phyloP scores from a whole-genome alignment of 2,329 filamentous ascomycete species.

The Cyclaneusma minus region DNA sequence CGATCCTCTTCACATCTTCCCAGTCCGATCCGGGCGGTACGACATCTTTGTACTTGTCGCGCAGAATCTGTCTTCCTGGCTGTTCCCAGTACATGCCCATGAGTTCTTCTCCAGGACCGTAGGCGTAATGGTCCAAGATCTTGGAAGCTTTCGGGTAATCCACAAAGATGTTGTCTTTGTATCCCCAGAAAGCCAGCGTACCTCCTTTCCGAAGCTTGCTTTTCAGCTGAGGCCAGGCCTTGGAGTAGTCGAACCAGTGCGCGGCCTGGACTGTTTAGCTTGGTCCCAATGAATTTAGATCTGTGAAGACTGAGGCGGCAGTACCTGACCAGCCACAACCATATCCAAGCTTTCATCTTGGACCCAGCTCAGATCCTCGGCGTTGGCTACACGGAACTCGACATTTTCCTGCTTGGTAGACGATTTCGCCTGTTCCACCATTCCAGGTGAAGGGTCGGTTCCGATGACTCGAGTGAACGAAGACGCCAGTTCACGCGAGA shows the following conservation, averaged over 20 bases:
- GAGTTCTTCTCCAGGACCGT: conserved; percentile 30
- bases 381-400: conserved; percentile 30
- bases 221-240: conserved; percentile 37
- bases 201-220: conserved; percentile 37
- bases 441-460: conserved; percentile 39
- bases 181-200: conserved; percentile 49
- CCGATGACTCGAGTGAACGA: conserved; percentile 34
- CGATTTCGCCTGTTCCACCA: conserved; percentile 34
- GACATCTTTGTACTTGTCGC: conserved; percentile 33
- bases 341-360: conserved; percentile 33
- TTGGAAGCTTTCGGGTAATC: conserved; percentile 33
- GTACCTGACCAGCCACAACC: conserved; percentile 25
- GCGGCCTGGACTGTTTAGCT: conserved; percentile 46
- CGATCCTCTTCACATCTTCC: conserved; percentile 32
- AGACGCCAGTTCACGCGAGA: conserved; percentile 35
- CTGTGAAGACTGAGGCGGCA: too few species aligned
- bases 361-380: conserved; percentile 38
- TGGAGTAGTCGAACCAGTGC: conserved; percentile 48
- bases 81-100: conserved; percentile 47
- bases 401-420: conserved; percentile 27
- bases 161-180: conserved; percentile 46
- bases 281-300: conserved; percentile 29
- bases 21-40: conserved; percentile 34
- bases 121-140: conserved; percentile 39
- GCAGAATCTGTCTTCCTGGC: conserved; percentile 38